Evolutionary conservation across 2,329 filamentous ascomycete genomes (phyloP), one percentile per base, ranked within the genome.

Genomic region (Periconia digitata): DNA sequence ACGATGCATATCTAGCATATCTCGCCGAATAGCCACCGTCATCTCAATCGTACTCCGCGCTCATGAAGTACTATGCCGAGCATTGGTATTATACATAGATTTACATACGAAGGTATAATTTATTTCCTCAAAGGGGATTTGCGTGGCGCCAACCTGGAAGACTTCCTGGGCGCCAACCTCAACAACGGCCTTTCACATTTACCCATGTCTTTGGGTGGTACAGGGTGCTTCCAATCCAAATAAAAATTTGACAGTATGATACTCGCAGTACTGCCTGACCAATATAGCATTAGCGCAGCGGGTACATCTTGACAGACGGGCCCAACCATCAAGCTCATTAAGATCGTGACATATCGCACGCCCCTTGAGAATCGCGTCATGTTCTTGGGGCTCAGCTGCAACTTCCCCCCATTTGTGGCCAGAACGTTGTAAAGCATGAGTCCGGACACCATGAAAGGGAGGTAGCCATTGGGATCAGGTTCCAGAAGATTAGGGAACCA

Each of bases 401-500:
- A 54, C n/a, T 12, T 32, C n/a, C 44, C 1, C 50, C 57, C 29
- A 64, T 63, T n/a, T n/a, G n/a, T 6, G 60, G 66, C 12, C 54
- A 51, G 8, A 56, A 83, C 63, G 52, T 80, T 82, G 7, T 73
- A 52, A 15, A 83, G 63, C 48, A 83, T 77, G 4, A 76, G 69
- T 1, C 66, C 71, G 0, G 76, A 77, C 18, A 83, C 69, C 3
- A 77, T 48, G 35, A 76, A 70, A 0, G 81, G 80, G 1, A 85
- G 70, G 2, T 73, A 54, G 2, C 76, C 67, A 2, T 74, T 75
- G 0, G 81, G 74, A 55, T 86, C 83, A 8, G 79, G 69, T 0
- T 73, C 59, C 5, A 81, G 68, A 13, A 86, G 74, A 60, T 85
- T 74, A 1, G 77, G 74, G 47, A 85, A 84, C 83, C 83, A 86